Percentiles rank a stretch among this genome's conserved stretches.
Conservation (phyloP, 2,329 filamentous ascomycete species). For the Fusarium solani-melongenae region DNA sequence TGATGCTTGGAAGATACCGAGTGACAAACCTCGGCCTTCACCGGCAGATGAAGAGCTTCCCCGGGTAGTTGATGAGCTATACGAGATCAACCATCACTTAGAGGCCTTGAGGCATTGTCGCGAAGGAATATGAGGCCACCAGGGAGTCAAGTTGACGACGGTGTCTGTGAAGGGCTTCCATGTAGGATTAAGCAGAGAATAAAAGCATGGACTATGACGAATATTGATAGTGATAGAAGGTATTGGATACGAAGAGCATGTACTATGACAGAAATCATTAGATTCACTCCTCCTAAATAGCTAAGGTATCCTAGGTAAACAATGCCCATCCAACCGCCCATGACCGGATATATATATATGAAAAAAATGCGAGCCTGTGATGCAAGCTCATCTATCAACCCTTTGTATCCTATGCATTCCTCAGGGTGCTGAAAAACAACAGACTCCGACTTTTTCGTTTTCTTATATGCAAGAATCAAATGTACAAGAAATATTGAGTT, state of each 20-base stretch:
- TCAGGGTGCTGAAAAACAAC: constrained; percentile 25
- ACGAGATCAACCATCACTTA: neutral
- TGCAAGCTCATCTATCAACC: constrained; percentile 23
- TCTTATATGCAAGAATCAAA: constrained; percentile 7
- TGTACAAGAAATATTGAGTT: neutral
- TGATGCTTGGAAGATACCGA: neutral
- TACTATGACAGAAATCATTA: constrained; percentile 15
- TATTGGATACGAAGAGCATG: neutral
- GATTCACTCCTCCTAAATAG: constrained; percentile 20
- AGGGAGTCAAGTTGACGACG: neutral
- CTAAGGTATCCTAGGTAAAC: constrained; percentile 22
- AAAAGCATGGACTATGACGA: neutral
- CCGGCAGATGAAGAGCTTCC: neutral
- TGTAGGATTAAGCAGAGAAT: neutral
- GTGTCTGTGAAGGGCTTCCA: neutral
- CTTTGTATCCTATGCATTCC: constrained; percentile 22
- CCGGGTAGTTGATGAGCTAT: neutral
- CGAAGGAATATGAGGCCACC: neutral
- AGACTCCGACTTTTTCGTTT: constrained; percentile 23
- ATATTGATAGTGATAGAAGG: neutral
- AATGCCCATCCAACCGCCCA: constrained; percentile 10
- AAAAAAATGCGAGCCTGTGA: constrained; percentile 15
- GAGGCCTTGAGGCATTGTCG: too few relatives aligned
- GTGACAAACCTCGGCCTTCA: neutral
- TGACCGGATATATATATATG: neutral